Evolutionary conservation across 805 yeast genomes (phyloP), one percentile per base, ranked within the genome.

Genomic region (Tetrapisispora fleetii): DNA sequence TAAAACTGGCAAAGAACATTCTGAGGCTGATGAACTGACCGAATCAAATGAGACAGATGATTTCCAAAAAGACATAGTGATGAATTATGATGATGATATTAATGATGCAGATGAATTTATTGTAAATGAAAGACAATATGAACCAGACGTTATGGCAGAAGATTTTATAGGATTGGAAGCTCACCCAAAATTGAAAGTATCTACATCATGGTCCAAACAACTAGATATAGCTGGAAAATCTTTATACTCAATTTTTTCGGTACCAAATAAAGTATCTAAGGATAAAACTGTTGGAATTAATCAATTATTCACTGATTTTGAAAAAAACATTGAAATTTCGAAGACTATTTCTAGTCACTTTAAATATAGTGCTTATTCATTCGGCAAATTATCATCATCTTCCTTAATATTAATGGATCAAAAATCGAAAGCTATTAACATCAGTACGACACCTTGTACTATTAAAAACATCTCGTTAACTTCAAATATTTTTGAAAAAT

Each of bases 181-280:
- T 4, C 67, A 68, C 27, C 74, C 80, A 1, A 60, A 70, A 28
- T 67, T 79, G 39, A 76, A 79, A 1, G 70, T 72, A 1, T 72
- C 83, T 7, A 70, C 71, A 32, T 76, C 81, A 53, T 85, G 95
- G 91, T 69, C 77, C 22, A 69, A 74, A 14, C 91, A 84, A 57
- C 60, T 84, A 44, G 75, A 73, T 43, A 57, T 83, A n/a, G 73
- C 81, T 6, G 72, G 62, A 11, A 60, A 48, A 1, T 50, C 58
- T 11, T 32, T 52, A 13, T 52, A 52, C 21, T 63, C 70, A 2
- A 54, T 65, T 0, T 73, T 76, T 53, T 64, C 70, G 5, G n/a
- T 32, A 2, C 32, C 33, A 2, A 46, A 50, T 19, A 28, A 55
- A 21, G 43, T 45, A 21, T 28, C 42, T 4, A 24, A 47, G 9